Conservation (phyloP, 139 green algal genomes). For the Closterium sp. region DNA sequence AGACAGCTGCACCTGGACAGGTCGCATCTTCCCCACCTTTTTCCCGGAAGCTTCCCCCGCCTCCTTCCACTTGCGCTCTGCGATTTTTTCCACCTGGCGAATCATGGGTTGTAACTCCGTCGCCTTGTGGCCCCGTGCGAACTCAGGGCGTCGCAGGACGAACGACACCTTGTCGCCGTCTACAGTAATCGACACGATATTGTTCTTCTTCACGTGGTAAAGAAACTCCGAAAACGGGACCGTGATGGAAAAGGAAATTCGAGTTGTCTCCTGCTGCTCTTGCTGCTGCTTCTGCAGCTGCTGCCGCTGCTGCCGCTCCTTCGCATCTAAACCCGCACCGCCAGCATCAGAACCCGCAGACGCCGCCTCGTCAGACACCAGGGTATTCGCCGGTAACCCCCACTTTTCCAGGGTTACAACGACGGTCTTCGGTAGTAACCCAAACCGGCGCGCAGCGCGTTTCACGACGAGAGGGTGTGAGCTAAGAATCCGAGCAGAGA, state of each 20-base stretch:
- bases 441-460: background rate
- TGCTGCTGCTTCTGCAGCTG: background rate
- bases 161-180: slow-evolving; percentile 69
- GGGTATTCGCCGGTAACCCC: background rate
- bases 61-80: slow-evolving; percentile 17
- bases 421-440: background rate
- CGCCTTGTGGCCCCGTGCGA: background rate
- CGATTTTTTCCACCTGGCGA: background rate
- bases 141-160: slow-evolving; percentile 39
- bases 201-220: slow-evolving; percentile 61
- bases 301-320: background rate
- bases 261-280: background rate
- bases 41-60: background rate
- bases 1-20: slow-evolving; percentile 9
- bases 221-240: slow-evolving; percentile 69
- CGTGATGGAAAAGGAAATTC: background rate
- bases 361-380: background rate
- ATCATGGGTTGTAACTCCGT: background rate
- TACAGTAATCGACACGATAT: slow-evolving; percentile 71
- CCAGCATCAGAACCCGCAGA: background rate
- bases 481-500: background rate
- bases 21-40: background rate
- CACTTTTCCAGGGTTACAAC: slow-evolving; percentile 1
- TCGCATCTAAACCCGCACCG: background rate
- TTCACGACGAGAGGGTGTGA: background rate